These are phyloP conservation scores for Coniella vitis DNA, from an alignment of 2,329 filamentous ascomycete genomes.

Conservation along the genomic window DNA sequence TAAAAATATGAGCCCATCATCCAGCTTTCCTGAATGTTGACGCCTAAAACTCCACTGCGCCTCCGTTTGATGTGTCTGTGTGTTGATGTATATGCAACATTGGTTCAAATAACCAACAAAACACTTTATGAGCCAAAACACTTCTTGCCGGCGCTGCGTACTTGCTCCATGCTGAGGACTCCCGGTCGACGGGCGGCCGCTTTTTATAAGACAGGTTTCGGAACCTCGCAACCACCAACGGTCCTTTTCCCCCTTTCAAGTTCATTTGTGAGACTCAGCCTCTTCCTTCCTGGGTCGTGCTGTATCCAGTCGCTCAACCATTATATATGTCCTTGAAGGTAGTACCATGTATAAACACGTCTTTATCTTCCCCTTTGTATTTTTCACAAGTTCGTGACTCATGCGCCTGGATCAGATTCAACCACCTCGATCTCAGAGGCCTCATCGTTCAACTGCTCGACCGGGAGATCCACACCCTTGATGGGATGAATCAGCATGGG, in stretches of 20 bases:
- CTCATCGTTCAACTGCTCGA: constrained; percentile 40
- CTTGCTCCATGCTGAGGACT: not conserved
- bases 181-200: not conserved
- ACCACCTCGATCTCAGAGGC: constrained; percentile 35
- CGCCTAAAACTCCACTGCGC: not conserved
- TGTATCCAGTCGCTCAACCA: constrained; percentile 10
- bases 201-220: too few species aligned
- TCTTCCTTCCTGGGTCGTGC: constrained; percentile 7
- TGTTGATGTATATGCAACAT: too few species aligned
- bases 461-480: constrained; percentile 64
- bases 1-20: too few species aligned
- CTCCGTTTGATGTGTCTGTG: too few species aligned
- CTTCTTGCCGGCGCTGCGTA: not conserved
- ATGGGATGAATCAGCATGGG: constrained; percentile 86
- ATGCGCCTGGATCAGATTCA: constrained; percentile 45
- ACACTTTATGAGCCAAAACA: too few species aligned
- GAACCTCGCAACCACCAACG: too few species aligned
- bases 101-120: too few species aligned
- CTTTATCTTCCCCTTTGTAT: not conserved
- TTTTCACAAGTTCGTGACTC: constrained; percentile 5
- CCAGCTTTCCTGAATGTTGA: too few species aligned
- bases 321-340: constrained; percentile 24
- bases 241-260: too few species aligned
- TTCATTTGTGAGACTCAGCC: constrained; percentile 5
- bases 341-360: too few species aligned